Conservation (phyloP, 352 stramenopile species). For the Phytophthora aleatoria region DNA sequence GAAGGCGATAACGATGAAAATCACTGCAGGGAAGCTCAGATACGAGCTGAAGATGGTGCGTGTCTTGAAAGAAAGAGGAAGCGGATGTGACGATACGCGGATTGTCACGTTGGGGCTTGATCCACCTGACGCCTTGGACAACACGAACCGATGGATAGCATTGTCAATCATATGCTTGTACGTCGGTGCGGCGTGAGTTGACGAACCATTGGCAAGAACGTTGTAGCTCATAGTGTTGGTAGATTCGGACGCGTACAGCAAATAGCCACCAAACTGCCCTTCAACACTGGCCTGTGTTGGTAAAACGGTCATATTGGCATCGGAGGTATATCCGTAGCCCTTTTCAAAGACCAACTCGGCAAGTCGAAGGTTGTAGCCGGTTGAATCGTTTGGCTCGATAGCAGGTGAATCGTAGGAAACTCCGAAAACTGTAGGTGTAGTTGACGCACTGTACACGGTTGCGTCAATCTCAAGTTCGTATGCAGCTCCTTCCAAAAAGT, state of each 20-base stretch:
- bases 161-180: slow-evolving; percentile 71
- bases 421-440: slow-evolving; percentile 54
- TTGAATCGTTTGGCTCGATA: slow-evolving; percentile 57
- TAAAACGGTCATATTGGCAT: slow-evolving; percentile 8
- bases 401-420: slow-evolving; percentile 45
- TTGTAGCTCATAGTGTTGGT: slow-evolving; percentile 64
- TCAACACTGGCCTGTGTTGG: slow-evolving; percentile 20
- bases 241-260: slow-evolving; percentile 46
- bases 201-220: slow-evolving; percentile 61
- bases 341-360: slow-evolving; percentile 56
- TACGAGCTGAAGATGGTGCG: slow-evolving; percentile 65
- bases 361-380: slow-evolving; percentile 60
- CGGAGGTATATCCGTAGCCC: slow-evolving; percentile 37
- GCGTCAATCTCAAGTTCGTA: slow-evolving; percentile 41
- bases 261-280: slow-evolving; percentile 57
- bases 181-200: slow-evolving; percentile 44
- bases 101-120: slow-evolving; percentile 32
- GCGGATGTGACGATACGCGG: slow-evolving; percentile 55
- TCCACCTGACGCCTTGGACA: slow-evolving; percentile 22
- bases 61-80: slow-evolving; percentile 64
- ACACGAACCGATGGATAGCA: slow-evolving; percentile 57
- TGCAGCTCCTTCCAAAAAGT: slow-evolving; percentile 31
- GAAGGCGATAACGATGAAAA: slow-evolving; percentile 92
- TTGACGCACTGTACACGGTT: slow-evolving; percentile 41
- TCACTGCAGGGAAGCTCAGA: slow-evolving; percentile 72